These are phyloP conservation scores for Auricularia sp. DNA, from an alignment of 768 basidiomycete genomes.

Conservation along the genomic window DNA sequence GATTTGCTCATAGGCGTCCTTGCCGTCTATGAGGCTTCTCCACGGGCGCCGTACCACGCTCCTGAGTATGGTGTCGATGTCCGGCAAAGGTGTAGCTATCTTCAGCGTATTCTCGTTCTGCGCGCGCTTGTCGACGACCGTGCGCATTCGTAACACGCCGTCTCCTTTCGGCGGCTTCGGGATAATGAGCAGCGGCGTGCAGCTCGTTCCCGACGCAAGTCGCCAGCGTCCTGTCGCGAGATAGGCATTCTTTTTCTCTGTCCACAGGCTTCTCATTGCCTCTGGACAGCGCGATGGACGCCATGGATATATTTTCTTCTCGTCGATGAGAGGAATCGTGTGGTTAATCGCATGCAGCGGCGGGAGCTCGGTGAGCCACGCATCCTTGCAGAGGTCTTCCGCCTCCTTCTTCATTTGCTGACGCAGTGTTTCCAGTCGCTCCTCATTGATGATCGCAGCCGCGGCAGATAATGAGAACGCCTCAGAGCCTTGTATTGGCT, in stretches of 20 bases:
- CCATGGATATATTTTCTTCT: conserved; percentile 22
- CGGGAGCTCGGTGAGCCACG: conserved; percentile 19
- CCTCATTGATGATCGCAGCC: background rate
- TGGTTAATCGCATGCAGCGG: conserved; percentile 33
- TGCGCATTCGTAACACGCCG: background rate
- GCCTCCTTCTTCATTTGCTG: background rate
- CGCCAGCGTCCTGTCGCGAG: conserved; percentile 8
- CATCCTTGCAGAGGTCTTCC: conserved; percentile 7
- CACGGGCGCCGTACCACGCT: background rate
- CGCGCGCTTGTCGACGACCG: conserved; percentile 7
- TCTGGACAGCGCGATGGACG: conserved; percentile 25
- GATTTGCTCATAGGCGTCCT: conserved; percentile 17
- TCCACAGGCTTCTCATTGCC: conserved; percentile 22
- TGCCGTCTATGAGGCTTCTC: conserved; percentile 4
- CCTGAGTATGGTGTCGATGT: conserved; percentile 4
- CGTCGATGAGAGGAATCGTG: conserved; percentile 30
- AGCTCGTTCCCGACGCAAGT: conserved; percentile 1
- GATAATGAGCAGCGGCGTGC: conserved; percentile 9
- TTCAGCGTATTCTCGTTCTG: conserved; percentile 6
- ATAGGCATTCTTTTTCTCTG: conserved; percentile 16
- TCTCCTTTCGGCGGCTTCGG: background rate
- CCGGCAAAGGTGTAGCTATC: conserved; percentile 2
- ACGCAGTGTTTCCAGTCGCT: background rate
- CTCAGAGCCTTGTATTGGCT: background rate
- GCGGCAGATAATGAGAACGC: background rate